Conservation (phyloP, 2,329 filamentous ascomycete genomes). For the Fusarium concolor region DNA sequence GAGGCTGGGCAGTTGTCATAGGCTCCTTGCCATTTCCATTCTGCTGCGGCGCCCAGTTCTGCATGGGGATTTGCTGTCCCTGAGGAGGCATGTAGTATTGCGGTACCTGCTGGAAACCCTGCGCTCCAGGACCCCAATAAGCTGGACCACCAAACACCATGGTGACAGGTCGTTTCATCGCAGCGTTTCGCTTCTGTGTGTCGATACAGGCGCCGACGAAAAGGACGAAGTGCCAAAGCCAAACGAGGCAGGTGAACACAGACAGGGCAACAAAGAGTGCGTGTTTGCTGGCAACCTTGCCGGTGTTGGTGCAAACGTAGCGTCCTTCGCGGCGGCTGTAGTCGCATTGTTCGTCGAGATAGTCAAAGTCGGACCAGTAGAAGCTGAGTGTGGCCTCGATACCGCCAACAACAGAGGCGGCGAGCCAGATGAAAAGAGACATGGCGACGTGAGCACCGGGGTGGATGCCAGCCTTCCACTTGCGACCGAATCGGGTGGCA, state of each 20-base stretch:
- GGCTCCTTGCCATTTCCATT: slow-evolving; percentile 27
- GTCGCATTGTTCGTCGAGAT: slow-evolving; percentile 22
- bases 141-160: slow-evolving; percentile 44
- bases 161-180: slow-evolving; percentile 39
- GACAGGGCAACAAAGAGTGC: slow-evolving; percentile 37
- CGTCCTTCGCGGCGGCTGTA: slow-evolving; percentile 15
- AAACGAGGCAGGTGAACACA: slow-evolving; percentile 43
- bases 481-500: slow-evolving; percentile 51
- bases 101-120: slow-evolving; percentile 50
- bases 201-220: slow-evolving; percentile 57
- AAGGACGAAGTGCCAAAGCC: slow-evolving; percentile 52
- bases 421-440: slow-evolving; percentile 57
- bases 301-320: slow-evolving; percentile 15
- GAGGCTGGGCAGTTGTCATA: slow-evolving; percentile 4
- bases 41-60: slow-evolving; percentile 20
- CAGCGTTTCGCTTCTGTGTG: slow-evolving; percentile 49
- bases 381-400: slow-evolving; percentile 38
- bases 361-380: slow-evolving; percentile 20
- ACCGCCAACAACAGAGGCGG: slow-evolving; percentile 44
- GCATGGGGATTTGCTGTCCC: slow-evolving; percentile 39
- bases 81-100: slow-evolving; percentile 30
- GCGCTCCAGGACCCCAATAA: slow-evolving; percentile 46
- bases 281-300: slow-evolving; percentile 3
- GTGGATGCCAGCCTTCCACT: slow-evolving; percentile 53
- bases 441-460: slow-evolving; percentile 58